phyloP scores from a whole-genome alignment of 192 early-diverging fungal species.

The Linnemannia exigua region DNA sequence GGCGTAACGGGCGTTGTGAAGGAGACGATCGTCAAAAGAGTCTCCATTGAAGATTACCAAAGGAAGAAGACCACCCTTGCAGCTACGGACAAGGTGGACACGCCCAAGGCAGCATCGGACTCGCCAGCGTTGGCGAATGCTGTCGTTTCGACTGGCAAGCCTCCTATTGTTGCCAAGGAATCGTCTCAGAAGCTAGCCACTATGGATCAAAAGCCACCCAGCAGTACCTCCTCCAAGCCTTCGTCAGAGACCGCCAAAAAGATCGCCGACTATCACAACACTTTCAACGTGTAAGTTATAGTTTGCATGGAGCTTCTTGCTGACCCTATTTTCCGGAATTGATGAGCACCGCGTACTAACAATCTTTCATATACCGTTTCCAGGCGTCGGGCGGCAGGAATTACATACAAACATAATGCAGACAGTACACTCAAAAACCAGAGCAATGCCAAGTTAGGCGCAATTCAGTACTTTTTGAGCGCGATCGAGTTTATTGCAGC shows the following conservation, averaged over 20 bases:
- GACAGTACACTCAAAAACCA: conserved; percentile 39
- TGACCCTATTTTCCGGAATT: too few relatives aligned
- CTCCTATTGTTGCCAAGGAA: conserved; percentile 13
- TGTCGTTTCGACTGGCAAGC: conserved; percentile 13
- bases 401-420: conserved; percentile 37
- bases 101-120: conserved; percentile 42
- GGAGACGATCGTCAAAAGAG: conserved; percentile 24
- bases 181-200: not conserved
- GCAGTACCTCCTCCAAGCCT: conserved; percentile 8
- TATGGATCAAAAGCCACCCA: conserved; percentile 25
- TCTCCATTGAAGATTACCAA: conserved; percentile 55
- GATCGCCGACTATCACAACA: conserved; percentile 38
- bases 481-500: conserved; percentile 53
- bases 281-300: conserved; percentile 42
- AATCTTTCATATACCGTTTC: not conserved
- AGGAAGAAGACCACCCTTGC: conserved; percentile 26
- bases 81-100: conserved; percentile 35
- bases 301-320: too few relatives aligned
- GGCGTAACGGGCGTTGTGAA: conserved; percentile 3
- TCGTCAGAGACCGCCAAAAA: conserved; percentile 27
- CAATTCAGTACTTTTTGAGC: conserved; percentile 49
- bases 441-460: conserved; percentile 30
- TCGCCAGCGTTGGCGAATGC: conserved; percentile 41
- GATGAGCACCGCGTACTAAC: not conserved
- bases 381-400: conserved; percentile 41